Base-by-base conservation (phyloP, 2,329 filamentous ascomycete species). In the Exophiala spinifera region DNA sequence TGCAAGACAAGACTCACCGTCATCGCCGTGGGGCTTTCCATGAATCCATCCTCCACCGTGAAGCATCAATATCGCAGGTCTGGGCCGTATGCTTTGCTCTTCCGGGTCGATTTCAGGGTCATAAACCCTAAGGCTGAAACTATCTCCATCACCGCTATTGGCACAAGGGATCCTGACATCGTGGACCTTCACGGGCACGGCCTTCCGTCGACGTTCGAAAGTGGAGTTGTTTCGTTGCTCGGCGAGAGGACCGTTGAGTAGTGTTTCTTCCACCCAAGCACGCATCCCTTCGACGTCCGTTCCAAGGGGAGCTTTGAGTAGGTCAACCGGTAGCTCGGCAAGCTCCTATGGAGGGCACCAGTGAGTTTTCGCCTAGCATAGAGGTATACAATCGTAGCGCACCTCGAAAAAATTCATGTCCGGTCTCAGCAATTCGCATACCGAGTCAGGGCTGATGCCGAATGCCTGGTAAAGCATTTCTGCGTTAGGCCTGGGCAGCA, bases 31-130 rank as follows among this genome's bases (percentile, higher is more conserved):
- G 3, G 53, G 39, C 3, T 33, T 52, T 4, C 53, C 53, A 39
- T 56, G 53, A 17, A 56, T 56, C 53, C 53, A 56, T 3, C 53
- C 53, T 4, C 53, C 53, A 17, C 53, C 53, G 28, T 56, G 53
- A 23, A 52, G 23, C 36, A 52, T 45, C 17, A 52, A 20, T 17
- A 56, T 42, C 14, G 37, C 53, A 21, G 53, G 53, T 31, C 37
- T 49, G 11, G 31, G 15, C 43, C 13, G 15, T 19, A n/a, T 28
- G 10, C 21, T 19, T 23, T 10, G 19, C n/a, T 33, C 28, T 23
- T 37, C 4, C 15, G 42, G 23, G 13, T 15, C 21, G 19, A 36
- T 15, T 21, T 19, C n/a, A 25, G 51, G 44, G 11, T 48, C 44
- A 25, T 53, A 53, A 3, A 53, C 23, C 11, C 51, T 28, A 13